phyloP scores from a whole-genome alignment of 2,329 filamentous ascomycete species.

The Cercospora beticola region DNA sequence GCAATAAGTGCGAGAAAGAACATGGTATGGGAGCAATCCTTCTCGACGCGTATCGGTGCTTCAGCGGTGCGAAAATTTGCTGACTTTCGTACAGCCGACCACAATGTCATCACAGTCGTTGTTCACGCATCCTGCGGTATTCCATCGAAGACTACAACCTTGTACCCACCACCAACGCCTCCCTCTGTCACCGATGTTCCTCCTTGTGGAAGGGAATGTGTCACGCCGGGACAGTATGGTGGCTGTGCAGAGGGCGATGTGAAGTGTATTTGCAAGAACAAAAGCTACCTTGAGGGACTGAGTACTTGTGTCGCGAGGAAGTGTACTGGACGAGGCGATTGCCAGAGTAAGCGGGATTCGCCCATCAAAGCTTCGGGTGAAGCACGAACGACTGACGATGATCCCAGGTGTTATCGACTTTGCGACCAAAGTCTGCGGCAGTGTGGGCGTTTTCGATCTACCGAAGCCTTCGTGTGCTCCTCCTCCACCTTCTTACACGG shows the following conservation, averaged over 20 bases:
- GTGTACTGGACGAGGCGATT: not conserved
- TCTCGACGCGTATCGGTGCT: not conserved
- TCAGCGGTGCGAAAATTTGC: not conserved
- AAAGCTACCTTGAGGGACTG: not conserved
- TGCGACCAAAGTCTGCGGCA: not conserved
- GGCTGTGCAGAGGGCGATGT: slow-evolving; percentile 6
- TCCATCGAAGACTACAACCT: slow-evolving; percentile 1
- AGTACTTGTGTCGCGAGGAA: not conserved
- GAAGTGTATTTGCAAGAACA: slow-evolving; percentile 3
- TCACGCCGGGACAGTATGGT: not conserved
- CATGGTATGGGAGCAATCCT: not conserved
- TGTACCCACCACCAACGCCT: slow-evolving; percentile 1
- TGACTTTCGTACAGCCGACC: not conserved
- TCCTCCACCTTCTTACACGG: not conserved
- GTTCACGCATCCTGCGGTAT: slow-evolving; percentile 9
- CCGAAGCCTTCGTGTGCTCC: not conserved
- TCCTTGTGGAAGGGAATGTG: not conserved
- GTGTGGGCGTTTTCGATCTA: not conserved
- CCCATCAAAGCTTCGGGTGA: too few species aligned
- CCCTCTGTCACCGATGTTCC: slow-evolving; percentile 7
- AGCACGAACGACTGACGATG: not conserved
- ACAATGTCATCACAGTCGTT: slow-evolving; percentile 6
- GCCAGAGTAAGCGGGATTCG: not conserved
- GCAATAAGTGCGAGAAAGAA: not conserved
- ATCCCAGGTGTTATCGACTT: not conserved